phyloP scores from a whole-genome alignment of 495 filamentous ascomycete genomes.

The Lasiosphaeria miniovina region DNA sequence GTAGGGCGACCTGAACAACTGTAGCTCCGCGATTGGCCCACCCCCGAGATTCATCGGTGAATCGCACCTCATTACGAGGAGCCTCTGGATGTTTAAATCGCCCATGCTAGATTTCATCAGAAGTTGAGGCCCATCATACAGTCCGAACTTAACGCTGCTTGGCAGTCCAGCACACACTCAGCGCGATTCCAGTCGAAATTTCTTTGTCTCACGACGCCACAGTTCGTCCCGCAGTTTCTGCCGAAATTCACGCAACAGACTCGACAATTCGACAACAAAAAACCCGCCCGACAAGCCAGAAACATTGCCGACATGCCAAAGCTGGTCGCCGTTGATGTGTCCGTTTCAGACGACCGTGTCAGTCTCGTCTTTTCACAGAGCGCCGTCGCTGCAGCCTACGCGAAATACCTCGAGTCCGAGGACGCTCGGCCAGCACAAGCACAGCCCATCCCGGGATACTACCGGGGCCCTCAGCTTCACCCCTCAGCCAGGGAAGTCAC shows the following conservation, averaged over 20 bases:
- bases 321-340: conserved; percentile 32
- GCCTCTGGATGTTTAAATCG: background rate
- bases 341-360: conserved; percentile 28
- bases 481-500: conserved; percentile 26
- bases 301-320: conserved; percentile 22
- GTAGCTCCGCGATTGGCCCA: conserved; percentile 23
- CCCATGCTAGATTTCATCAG: background rate
- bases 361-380: conserved; percentile 32
- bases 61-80: conserved; percentile 6
- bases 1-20: conserved; percentile 18
- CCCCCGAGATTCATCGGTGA: conserved; percentile 6
- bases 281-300: background rate
- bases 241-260: background rate
- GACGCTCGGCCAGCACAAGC: conserved; percentile 18
- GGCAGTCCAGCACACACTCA: no score
- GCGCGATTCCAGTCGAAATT: no score
- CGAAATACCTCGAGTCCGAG: conserved; percentile 25
- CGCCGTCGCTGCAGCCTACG: conserved; percentile 29
- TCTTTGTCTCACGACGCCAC: no score
- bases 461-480: conserved; percentile 20
- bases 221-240: background rate
- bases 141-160: no score
- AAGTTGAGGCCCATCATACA: background rate
- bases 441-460: conserved; percentile 21
- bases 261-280: background rate